These are phyloP conservation scores for Monosporozyma aerobia DNA, from an alignment of 805 yeast species.

Conservation along the genomic window DNA sequence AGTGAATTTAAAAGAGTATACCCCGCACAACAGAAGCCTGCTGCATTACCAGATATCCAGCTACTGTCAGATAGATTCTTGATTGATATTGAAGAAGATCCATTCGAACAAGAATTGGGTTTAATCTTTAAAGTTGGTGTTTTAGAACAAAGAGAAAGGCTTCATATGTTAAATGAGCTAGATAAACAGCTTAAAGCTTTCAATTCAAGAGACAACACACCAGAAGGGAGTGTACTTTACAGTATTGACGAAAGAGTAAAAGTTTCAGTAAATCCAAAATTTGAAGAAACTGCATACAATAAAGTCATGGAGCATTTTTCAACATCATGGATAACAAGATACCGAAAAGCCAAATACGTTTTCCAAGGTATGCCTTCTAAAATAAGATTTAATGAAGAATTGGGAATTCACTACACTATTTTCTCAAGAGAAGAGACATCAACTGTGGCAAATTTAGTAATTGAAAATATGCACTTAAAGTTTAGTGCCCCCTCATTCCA, in stretches of 20 bases:
- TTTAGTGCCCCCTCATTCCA: slow-evolving; percentile 29
- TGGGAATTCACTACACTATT: slow-evolving; percentile 14
- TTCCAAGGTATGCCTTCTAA: slow-evolving; percentile 25
- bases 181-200: slow-evolving; percentile 11
- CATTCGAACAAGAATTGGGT: slow-evolving; percentile 54
- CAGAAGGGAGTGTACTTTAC: background rate
- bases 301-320: slow-evolving; percentile 31
- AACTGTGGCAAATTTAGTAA: slow-evolving; percentile 21
- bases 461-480: slow-evolving; percentile 18
- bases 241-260: background rate
- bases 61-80: slow-evolving; percentile 36
- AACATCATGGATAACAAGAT: slow-evolving; percentile 33
- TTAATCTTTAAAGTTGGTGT: slow-evolving; percentile 49
- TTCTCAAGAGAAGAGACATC: slow-evolving; percentile 19
- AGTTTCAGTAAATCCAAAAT: background rate
- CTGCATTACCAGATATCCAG: slow-evolving; percentile 34
- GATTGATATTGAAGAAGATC: slow-evolving; percentile 51
- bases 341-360: slow-evolving; percentile 22
- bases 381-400: slow-evolving; percentile 10
- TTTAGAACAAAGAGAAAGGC: slow-evolving; percentile 45
- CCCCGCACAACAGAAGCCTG: slow-evolving; percentile 24
- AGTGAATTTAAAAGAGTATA: slow-evolving; percentile 15
- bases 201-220: background rate
- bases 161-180: slow-evolving; percentile 31
- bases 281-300: slow-evolving; percentile 8